Evolutionary conservation across 176 grass and related monocot species (phyloP).

Genomic region (Oryza rufipogon): DNA sequence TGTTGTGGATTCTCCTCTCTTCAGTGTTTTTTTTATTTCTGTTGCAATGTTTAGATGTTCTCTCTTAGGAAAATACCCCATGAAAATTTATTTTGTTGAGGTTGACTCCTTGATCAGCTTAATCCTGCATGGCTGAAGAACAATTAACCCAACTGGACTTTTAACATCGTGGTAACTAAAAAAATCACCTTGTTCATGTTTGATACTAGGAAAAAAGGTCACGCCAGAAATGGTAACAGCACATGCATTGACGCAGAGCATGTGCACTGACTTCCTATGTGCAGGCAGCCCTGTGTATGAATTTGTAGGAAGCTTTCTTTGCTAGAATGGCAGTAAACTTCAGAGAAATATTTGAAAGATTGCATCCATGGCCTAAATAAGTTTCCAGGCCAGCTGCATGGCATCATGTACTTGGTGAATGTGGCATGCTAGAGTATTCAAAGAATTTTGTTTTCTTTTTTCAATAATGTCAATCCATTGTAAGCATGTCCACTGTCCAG

Average conservation of each 20-base stretch:
- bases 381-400: background rate
- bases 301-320: background rate
- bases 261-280: background rate
- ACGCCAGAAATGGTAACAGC: background rate
- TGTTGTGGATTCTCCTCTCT: slow-evolving; percentile 4
- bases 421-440: background rate
- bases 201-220: background rate
- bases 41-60: background rate
- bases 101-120: background rate
- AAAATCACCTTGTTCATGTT: background rate
- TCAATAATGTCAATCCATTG: slow-evolving; percentile 1
- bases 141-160: background rate
- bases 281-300: background rate
- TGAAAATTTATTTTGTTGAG: background rate
- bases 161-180: background rate
- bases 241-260: background rate
- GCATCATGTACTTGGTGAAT: slow-evolving; percentile 1
- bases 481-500: slow-evolving; percentile 20
- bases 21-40: background rate
- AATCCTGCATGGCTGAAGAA: slow-evolving; percentile 13
- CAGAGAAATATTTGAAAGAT: slow-evolving; percentile 10
- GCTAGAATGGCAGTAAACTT: background rate
- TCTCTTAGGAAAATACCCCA: background rate
- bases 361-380: slow-evolving; percentile 10
- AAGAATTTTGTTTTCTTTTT: slow-evolving; percentile 6